These are phyloP conservation scores for Penicillium sp. DNA, from an alignment of 2,329 filamentous ascomycete genomes.

Conservation along the genomic window DNA sequence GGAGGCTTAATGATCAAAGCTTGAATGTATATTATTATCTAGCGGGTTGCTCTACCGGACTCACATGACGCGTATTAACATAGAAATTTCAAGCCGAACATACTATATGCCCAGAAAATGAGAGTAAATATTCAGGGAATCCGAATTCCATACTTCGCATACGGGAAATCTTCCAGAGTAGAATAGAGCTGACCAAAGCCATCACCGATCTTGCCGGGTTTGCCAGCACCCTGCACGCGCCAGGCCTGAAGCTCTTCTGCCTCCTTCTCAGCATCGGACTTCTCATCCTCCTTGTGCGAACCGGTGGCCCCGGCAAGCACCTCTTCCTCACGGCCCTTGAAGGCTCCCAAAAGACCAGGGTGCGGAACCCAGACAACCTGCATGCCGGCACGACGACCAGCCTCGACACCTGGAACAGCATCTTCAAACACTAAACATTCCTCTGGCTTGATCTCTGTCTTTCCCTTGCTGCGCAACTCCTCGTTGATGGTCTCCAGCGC, in stretches of 20 bases:
- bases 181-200: conserved; percentile 57
- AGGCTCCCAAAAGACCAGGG: conserved; percentile 72
- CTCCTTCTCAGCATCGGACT: conserved; percentile 38
- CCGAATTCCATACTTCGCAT: conserved; percentile 58
- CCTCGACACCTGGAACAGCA: conserved; percentile 87
- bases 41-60: not conserved
- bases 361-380: conserved; percentile 91
- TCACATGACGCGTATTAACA: not conserved
- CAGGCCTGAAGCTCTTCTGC: conserved; percentile 40
- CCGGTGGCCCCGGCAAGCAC: conserved; percentile 81
- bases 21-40: not conserved
- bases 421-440: conserved; percentile 98
- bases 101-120: not conserved
- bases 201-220: conserved; percentile 58
- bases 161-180: conserved; percentile 60
- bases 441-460: conserved; percentile 67
- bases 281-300: conserved; percentile 60
- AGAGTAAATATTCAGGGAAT: conserved; percentile 6
- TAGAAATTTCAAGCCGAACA: not conserved
- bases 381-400: conserved; percentile 89
- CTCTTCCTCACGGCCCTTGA: conserved; percentile 70
- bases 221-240: conserved; percentile 45
- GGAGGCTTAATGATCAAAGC: not conserved
- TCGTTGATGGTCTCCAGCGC: conserved; percentile 83
- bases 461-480: conserved; percentile 57